phyloP scores from a whole-genome alignment of 371 early-diverging fungal species.

The Aphelidium insulamus region DNA sequence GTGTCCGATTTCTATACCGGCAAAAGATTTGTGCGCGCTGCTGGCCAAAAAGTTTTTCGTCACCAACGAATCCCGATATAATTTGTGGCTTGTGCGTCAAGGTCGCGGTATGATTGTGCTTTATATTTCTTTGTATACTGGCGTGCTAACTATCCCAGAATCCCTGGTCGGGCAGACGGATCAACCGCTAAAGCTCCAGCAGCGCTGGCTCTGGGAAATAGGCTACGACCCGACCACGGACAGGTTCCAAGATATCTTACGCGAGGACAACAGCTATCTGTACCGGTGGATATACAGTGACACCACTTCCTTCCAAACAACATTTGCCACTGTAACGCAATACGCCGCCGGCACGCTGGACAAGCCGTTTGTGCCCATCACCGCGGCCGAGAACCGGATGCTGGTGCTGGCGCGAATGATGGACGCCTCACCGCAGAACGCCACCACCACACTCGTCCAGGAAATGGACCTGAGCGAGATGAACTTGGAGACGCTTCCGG shows the following conservation, averaged over 20 bases:
- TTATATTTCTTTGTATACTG: too few species aligned
- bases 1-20: too few species aligned
- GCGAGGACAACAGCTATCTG: constrained; percentile 66
- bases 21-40: too few species aligned
- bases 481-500: constrained; percentile 45
- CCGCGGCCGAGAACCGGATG: constrained; percentile 7
- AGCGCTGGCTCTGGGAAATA: too few species aligned
- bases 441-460: constrained; percentile 5
- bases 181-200: too few species aligned
- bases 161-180: too few species aligned
- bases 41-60: too few species aligned
- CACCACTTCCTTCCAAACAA: constrained; percentile 21
- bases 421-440: neutral
- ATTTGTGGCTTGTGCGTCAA: too few species aligned
- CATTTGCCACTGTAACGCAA: constrained; percentile 1
- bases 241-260: constrained; percentile 41
- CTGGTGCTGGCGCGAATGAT: constrained; percentile 7
- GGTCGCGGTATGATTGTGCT: too few species aligned
- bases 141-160: too few species aligned
- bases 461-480: constrained; percentile 33
- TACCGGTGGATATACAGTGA: constrained; percentile 50
- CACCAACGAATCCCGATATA: too few species aligned
- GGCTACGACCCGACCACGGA: too few species aligned
- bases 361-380: constrained; percentile 4
- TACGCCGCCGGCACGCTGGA: neutral